Conservation (phyloP, 805 yeast species). For the Sugiyamaella floridensis region DNA sequence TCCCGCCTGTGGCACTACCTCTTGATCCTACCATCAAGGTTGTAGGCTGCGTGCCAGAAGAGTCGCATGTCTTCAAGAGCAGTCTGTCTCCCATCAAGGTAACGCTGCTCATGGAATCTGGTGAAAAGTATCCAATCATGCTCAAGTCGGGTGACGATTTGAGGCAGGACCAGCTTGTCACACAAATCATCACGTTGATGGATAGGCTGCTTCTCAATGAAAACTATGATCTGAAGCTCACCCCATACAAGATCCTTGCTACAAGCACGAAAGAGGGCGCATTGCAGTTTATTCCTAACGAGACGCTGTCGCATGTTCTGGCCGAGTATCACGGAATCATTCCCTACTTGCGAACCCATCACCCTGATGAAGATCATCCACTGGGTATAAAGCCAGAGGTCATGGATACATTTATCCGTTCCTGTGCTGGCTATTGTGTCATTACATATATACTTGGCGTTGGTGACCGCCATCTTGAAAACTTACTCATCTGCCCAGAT, state of each 20-base stretch:
- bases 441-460: constrained; percentile 91
- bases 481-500: constrained; percentile 71
- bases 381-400: constrained; percentile 49
- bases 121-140: constrained; percentile 65
- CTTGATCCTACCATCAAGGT: constrained; percentile 72
- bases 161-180: constrained; percentile 94
- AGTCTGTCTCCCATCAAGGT: constrained; percentile 84
- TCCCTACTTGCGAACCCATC: constrained; percentile 59
- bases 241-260: constrained; percentile 86
- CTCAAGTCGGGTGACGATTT: constrained; percentile 94
- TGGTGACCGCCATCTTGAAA: constrained; percentile 95
- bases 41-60: constrained; percentile 70
- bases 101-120: constrained; percentile 54
- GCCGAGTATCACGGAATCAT: constrained; percentile 63
- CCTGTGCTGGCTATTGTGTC: constrained; percentile 97
- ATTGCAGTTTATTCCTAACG: constrained; percentile 90
- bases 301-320: constrained; percentile 74
- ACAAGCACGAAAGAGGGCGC: constrained; percentile 89
- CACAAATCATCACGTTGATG: constrained; percentile 87
- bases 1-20: constrained; percentile 64
- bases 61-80: constrained; percentile 83
- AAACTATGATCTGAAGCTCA: constrained; percentile 77
- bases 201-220: constrained; percentile 82
- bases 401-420: constrained; percentile 90
- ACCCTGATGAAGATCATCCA: constrained; percentile 40